These are phyloP conservation scores for Phytophthora pluvialis DNA, from an alignment of 352 stramenopile genomes.

Conservation along the genomic window DNA sequence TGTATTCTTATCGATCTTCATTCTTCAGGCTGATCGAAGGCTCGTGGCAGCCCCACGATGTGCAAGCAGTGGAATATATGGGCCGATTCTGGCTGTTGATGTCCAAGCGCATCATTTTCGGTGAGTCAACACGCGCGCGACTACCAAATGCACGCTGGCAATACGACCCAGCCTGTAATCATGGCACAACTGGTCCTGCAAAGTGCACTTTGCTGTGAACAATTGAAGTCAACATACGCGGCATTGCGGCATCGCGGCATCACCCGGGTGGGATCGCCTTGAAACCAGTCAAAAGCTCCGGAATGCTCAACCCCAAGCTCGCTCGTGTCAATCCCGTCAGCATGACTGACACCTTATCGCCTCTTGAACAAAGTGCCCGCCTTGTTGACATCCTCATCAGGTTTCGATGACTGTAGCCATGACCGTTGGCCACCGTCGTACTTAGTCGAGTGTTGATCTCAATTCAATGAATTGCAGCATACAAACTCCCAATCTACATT, in stretches of 20 bases:
- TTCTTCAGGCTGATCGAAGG: too few relatives aligned
- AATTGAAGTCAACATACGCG: not conserved
- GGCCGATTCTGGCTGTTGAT: not conserved
- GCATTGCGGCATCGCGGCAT: too few relatives aligned
- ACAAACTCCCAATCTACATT: constrained; percentile 48
- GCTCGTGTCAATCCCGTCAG: not conserved
- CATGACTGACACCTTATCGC: not conserved
- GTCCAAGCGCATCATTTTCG: constrained; percentile 6
- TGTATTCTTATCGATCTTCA: too few relatives aligned
- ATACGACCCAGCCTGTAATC: constrained; percentile 2
- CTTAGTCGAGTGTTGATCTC: constrained; percentile 10
- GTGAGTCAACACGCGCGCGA: constrained; percentile 14
- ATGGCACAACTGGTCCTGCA: not conserved
- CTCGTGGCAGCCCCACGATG: too few relatives aligned
- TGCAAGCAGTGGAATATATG: too few relatives aligned
- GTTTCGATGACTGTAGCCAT: constrained; percentile 11
- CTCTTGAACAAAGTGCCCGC: not conserved
- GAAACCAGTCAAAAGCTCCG: not conserved
- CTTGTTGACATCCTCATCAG: not conserved
- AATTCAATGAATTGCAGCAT: constrained; percentile 69
- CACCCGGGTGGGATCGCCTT: not conserved
- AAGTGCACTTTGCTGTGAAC: not conserved
- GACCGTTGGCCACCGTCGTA: constrained; percentile 2
- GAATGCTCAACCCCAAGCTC: not conserved
- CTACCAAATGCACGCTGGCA: constrained; percentile 7